These are phyloP conservation scores for Aurifilum marmelostoma DNA, from an alignment of 2,329 filamentous ascomycete species.

Conservation along the genomic window DNA sequence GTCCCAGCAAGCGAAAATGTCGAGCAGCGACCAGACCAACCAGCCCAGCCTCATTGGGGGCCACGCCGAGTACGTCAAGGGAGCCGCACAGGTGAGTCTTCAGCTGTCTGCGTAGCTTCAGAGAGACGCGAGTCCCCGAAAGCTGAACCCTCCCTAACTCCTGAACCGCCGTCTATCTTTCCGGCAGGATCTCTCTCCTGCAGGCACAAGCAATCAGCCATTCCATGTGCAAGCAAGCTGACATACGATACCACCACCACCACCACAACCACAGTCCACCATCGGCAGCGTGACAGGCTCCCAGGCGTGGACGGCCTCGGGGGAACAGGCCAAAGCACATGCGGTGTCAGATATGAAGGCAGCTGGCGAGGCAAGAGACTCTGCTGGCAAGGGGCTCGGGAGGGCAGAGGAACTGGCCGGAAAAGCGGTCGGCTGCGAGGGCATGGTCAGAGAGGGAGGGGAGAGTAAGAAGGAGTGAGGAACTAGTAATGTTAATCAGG, in stretches of 20 bases:
- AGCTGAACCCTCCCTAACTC: neutral
- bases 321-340: slow-evolving; percentile 65
- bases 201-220: neutral
- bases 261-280: slow-evolving; percentile 53
- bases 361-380: slow-evolving; percentile 60
- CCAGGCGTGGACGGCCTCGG: slow-evolving; percentile 65
- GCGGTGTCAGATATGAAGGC: slow-evolving; percentile 66
- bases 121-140: neutral
- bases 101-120: neutral
- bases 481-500: neutral
- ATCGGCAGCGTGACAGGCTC: slow-evolving; percentile 66
- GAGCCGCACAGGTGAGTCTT: slow-evolving; percentile 61
- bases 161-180: neutral
- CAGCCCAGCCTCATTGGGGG: slow-evolving; percentile 64
- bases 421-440: slow-evolving; percentile 66
- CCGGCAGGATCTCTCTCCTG: neutral
- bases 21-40: slow-evolving; percentile 36
- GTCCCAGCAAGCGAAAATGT: slow-evolving; percentile 13
- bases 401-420: slow-evolving; percentile 68
- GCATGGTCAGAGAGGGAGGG: slow-evolving; percentile 67
- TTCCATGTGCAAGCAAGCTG: slow-evolving; percentile 1
- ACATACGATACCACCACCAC: neutral
- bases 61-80: slow-evolving; percentile 71
- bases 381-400: slow-evolving; percentile 58
- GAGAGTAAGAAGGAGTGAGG: slow-evolving; percentile 44